phyloP scores from a whole-genome alignment of 73 alveolate genomes.

The Uronychia setigera region DNA sequence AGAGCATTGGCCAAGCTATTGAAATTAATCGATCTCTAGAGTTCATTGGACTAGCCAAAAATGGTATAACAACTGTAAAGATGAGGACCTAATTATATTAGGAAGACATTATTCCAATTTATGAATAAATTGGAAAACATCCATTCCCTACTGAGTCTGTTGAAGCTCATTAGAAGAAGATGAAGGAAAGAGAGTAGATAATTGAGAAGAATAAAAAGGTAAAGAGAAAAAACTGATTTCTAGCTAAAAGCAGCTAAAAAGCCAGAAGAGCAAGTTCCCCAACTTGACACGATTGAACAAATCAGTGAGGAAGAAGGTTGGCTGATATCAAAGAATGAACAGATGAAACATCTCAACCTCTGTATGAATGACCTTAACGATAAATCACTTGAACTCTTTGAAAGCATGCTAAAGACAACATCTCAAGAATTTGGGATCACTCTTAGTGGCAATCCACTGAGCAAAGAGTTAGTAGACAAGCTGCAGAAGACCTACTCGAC shows the following conservation, averaged over 20 bases:
- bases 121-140: constrained; percentile 68
- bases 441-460: constrained; percentile 37
- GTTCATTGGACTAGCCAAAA: constrained; percentile 58
- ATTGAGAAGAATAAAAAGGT: constrained; percentile 81
- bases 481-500: neutral
- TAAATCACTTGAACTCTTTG: constrained; percentile 31
- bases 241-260: constrained; percentile 79
- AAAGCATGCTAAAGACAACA: constrained; percentile 32
- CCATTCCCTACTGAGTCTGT: constrained; percentile 83
- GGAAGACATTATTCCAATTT: constrained; percentile 56
- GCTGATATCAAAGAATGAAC: constrained; percentile 45
- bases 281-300: constrained; percentile 67
- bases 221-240: too few species aligned
- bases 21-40: constrained; percentile 55
- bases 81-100: constrained; percentile 13
- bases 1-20: constrained; percentile 24
- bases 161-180: constrained; percentile 75
- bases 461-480: constrained; percentile 12
- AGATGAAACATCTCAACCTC: constrained; percentile 56
- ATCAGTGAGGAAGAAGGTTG: constrained; percentile 58
- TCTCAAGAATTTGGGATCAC: constrained; percentile 55
- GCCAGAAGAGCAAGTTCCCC: constrained; percentile 90
- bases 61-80: too few species aligned
- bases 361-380: constrained; percentile 53
- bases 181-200: constrained; percentile 82